Percentiles rank a stretch among this genome's conserved stretches.
Conservation (phyloP, 768 basidiomycete genomes). For the Dacryopinax spathularia region DNA sequence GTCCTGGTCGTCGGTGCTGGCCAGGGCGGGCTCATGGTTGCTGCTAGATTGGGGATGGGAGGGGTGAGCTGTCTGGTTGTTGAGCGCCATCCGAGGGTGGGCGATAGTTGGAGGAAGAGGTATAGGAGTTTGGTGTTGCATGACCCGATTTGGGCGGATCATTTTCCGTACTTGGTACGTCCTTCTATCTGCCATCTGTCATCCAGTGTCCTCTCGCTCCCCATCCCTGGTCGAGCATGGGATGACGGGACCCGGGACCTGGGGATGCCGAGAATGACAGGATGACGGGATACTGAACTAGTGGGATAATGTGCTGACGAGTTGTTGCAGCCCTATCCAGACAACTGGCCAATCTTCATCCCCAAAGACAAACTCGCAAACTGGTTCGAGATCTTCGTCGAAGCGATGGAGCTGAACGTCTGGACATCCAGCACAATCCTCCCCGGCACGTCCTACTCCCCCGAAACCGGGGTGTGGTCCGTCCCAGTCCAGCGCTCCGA, state of each 20-base stretch:
- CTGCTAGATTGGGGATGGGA: background rate
- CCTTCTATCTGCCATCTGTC: no score
- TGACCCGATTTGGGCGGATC: background rate
- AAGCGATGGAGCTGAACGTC: background rate
- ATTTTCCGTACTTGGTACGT: background rate
- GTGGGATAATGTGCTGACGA: no score
- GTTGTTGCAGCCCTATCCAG: constrained; percentile 1
- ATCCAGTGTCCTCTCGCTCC: no score
- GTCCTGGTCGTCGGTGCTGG: constrained; percentile 4
- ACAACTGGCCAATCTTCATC: background rate
- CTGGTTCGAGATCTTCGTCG: constrained; percentile 8
- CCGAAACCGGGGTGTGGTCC: background rate
- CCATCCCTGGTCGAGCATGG: no score
- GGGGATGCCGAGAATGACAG: no score
- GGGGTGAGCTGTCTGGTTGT: background rate
- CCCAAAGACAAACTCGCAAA: constrained; percentile 5
- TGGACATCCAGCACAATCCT: constrained; percentile 2
- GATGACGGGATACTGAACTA: no score
- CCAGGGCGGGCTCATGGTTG: background rate
- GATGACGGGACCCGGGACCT: no score
- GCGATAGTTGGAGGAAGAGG: constrained; percentile 5
- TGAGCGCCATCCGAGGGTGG: background rate
- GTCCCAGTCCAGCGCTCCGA: background rate
- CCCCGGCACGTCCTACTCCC: background rate
- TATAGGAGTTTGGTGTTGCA: constrained; percentile 4